Percentiles rank a stretch among this genome's conserved stretches.
phyloP scores from a whole-genome alignment of 345 rosid species.

The Dimocarpus longan region DNA sequence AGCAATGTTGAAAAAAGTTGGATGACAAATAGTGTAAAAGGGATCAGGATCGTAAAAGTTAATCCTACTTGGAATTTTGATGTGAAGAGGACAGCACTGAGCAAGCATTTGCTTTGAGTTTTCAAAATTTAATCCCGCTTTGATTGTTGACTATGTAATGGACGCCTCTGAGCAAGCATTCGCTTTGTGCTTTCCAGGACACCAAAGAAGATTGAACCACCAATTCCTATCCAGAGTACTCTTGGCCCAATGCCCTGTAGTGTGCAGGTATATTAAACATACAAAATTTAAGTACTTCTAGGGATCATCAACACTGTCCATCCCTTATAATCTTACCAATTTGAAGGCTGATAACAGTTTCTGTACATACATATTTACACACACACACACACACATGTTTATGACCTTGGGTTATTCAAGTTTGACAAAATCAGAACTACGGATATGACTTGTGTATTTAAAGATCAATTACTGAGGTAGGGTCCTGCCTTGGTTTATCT shows the following conservation, averaged over 20 bases:
- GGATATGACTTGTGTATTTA: background rate
- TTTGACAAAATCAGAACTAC: background rate
- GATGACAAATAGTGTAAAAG: background rate
- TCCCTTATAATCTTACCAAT: background rate
- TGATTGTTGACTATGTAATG: conserved; percentile 28
- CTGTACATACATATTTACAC: background rate
- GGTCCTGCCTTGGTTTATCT: background rate
- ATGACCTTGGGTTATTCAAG: background rate
- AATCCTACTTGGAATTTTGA: conserved; percentile 34
- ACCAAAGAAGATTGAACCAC: conserved; percentile 88
- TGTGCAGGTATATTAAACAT: background rate
- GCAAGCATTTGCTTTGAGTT: conserved; percentile 71
- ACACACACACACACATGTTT: background rate
- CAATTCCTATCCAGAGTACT: conserved; percentile 92
- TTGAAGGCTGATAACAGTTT: background rate
- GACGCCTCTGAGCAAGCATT: conserved; percentile 58
- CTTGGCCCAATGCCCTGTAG: conserved; percentile 89
- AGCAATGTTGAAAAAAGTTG: background rate
- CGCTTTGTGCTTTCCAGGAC: conserved; percentile 86
- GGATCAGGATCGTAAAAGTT: background rate
- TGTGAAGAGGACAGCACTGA: conserved; percentile 41
- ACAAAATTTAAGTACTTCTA: background rate
- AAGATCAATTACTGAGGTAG: background rate
- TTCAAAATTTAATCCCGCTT: conserved; percentile 49
- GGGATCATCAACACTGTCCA: background rate